phyloP scores from a whole-genome alignment of 495 filamentous ascomycete species.

The Schizothecium vesticola region DNA sequence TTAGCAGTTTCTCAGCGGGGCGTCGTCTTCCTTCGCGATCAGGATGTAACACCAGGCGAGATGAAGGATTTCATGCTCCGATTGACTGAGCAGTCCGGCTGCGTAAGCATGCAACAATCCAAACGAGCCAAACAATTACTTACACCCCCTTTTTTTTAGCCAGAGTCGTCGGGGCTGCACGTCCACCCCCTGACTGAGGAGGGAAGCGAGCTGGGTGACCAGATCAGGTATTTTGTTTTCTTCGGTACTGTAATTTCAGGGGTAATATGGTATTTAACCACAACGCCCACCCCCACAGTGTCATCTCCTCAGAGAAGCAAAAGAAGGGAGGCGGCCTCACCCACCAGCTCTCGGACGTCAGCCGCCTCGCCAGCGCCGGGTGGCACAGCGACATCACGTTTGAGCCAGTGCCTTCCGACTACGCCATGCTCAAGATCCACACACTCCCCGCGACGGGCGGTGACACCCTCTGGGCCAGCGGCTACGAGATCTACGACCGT shows the following conservation, averaged over 20 bases:
- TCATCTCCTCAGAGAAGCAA: slow-evolving; percentile 42
- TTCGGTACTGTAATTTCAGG: neutral
- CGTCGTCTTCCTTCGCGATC: slow-evolving; percentile 68
- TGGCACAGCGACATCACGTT: slow-evolving; percentile 57
- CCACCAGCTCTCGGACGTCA: slow-evolving; percentile 32
- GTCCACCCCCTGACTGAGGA: slow-evolving; percentile 23
- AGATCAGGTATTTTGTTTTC: slow-evolving; percentile 21
- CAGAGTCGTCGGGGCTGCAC: slow-evolving; percentile 18
- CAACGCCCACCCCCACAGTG: slow-evolving; percentile 18
- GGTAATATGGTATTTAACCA: neutral
- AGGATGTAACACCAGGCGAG: slow-evolving; percentile 47
- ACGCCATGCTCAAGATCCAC: slow-evolving; percentile 66
- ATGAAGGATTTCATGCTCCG: slow-evolving; percentile 25
- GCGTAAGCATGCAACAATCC: slow-evolving; percentile 41
- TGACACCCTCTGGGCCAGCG: slow-evolving; percentile 70
- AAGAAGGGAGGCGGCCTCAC: slow-evolving; percentile 37
- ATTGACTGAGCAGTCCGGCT: slow-evolving; percentile 49
- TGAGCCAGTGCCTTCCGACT: slow-evolving; percentile 70
- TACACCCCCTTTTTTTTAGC: neutral
- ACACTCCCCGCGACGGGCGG: slow-evolving; percentile 68
- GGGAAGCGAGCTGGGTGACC: slow-evolving; percentile 33
- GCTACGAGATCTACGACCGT: slow-evolving; percentile 69
- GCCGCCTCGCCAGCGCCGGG: slow-evolving; percentile 40
- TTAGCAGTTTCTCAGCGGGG: slow-evolving; percentile 61
- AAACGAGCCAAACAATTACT: neutral